Evolutionary conservation across 2,329 filamentous ascomycete species (phyloP).

Genomic region (Penicillium verrucosum): DNA sequence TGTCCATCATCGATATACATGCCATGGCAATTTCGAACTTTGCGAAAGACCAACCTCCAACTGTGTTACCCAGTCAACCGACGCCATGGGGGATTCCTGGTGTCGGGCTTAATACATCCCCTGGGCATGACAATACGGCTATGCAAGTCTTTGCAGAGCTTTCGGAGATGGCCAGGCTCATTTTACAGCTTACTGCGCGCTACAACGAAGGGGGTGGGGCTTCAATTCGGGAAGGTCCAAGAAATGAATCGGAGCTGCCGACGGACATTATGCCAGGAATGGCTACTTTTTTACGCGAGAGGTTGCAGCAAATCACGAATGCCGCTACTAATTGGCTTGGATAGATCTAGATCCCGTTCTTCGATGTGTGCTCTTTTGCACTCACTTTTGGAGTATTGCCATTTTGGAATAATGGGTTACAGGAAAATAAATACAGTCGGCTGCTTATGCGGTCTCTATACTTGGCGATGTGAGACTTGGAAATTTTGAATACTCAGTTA

Average conservation of each 20-base stretch:
- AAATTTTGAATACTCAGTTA: not conserved
- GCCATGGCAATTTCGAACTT: not conserved
- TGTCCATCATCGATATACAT: slow-evolving; percentile 8
- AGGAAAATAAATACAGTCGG: no score
- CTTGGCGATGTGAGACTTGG: not conserved
- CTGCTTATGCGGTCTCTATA: not conserved
- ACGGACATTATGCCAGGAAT: not conserved
- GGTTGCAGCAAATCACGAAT: slow-evolving; percentile 1
- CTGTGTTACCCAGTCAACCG: no score
- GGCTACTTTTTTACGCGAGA: not conserved
- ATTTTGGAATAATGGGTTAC: no score
- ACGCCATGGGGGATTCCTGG: not conserved
- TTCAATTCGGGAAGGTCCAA: not conserved
- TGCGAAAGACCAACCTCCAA: not conserved
- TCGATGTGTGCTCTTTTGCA: not conserved
- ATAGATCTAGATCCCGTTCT: not conserved
- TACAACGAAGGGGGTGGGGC: not conserved
- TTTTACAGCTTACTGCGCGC: slow-evolving; percentile 9
- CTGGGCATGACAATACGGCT: not conserved
- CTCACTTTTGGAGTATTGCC: no score
- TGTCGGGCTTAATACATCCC: not conserved
- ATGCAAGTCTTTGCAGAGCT: slow-evolving; percentile 6
- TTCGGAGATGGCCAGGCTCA: slow-evolving; percentile 9
- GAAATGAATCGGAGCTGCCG: not conserved
- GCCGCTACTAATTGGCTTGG: not conserved